Evolutionary conservation across 106 monocot genomes (phyloP).

Genomic region (Ottelia alismoides): DNA sequence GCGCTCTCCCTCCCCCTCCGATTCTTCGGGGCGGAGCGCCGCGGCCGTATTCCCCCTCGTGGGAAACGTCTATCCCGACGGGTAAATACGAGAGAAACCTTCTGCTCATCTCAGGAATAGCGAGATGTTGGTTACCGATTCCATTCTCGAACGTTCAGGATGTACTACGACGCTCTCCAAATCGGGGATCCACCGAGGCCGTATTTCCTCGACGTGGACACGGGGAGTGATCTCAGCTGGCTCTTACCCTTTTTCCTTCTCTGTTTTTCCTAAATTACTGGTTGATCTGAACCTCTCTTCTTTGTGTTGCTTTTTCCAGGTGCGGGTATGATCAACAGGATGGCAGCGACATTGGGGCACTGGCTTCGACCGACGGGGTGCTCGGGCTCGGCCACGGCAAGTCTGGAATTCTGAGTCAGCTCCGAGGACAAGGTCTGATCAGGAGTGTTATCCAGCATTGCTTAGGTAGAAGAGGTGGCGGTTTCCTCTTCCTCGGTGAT

Average conservation of each 20-base stretch:
- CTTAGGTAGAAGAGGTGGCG: not conserved
- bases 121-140: not conserved
- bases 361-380: not conserved
- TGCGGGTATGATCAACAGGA: slow-evolving; percentile 1
- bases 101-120: too few relatives aligned
- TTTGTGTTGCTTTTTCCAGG: too few relatives aligned
- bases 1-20: too few relatives aligned
- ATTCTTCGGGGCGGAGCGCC: too few relatives aligned
- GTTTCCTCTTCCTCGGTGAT: not conserved
- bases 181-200: slow-evolving; percentile 77
- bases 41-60: too few relatives aligned
- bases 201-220: slow-evolving; percentile 74
- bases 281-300: too few relatives aligned
- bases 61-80: too few relatives aligned
- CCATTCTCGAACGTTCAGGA: slow-evolving; percentile 5
- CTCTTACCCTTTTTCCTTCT: too few relatives aligned
- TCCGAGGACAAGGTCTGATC: not conserved
- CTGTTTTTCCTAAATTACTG: too few relatives aligned
- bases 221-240: slow-evolving; percentile 88
- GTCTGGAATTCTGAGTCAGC: not conserved
- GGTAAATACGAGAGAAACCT: too few relatives aligned
- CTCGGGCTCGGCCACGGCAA: slow-evolving; percentile 1
- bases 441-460: not conserved
- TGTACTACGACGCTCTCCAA: slow-evolving; percentile 21
- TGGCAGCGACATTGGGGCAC: not conserved